Conservation (phyloP, 2,329 filamentous ascomycete genomes). For the Parascedosporium putredinis region DNA sequence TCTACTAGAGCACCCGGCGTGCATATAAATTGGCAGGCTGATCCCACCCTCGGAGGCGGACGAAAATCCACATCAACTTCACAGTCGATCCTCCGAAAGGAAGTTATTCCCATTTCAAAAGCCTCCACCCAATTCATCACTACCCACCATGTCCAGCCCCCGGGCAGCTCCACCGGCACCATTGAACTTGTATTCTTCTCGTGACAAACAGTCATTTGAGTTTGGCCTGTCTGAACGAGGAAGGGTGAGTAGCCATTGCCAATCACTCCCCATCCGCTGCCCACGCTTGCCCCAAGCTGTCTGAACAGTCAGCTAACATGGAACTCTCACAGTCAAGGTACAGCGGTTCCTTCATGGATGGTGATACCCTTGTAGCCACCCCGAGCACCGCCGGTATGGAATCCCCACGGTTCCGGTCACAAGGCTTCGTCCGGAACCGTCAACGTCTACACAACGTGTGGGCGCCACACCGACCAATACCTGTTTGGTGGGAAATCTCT, state of each 20-base stretch:
- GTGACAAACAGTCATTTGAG: constrained; percentile 2
- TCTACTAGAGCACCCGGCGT: constrained; percentile 6
- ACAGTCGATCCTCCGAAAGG: too few relatives aligned
- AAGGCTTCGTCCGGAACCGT: constrained; percentile 14
- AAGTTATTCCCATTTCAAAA: too few relatives aligned
- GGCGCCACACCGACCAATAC: constrained; percentile 42
- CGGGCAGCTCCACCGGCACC: neutral
- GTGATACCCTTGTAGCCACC: constrained; percentile 2
- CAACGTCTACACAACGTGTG: constrained; percentile 45
- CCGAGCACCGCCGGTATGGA: constrained; percentile 1
- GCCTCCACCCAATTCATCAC: neutral
- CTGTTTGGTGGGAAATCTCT: constrained; percentile 39
- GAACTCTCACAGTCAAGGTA: neutral
- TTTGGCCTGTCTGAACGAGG: constrained; percentile 3
- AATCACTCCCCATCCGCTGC: neutral
- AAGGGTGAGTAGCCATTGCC: neutral
- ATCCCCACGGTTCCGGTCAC: neutral
- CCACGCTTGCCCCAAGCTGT: neutral
- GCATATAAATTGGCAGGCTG: neutral
- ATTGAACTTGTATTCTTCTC: neutral
- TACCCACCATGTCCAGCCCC: neutral
- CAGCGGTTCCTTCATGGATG: neutral
- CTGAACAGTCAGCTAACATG: neutral
- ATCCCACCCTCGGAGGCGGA: neutral
- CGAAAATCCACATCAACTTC: too few relatives aligned